Evolutionary conservation across 257 asterid genomes (phyloP), one percentile per base, ranked within the genome.

Genomic region (Solanum sejunctum): DNA sequence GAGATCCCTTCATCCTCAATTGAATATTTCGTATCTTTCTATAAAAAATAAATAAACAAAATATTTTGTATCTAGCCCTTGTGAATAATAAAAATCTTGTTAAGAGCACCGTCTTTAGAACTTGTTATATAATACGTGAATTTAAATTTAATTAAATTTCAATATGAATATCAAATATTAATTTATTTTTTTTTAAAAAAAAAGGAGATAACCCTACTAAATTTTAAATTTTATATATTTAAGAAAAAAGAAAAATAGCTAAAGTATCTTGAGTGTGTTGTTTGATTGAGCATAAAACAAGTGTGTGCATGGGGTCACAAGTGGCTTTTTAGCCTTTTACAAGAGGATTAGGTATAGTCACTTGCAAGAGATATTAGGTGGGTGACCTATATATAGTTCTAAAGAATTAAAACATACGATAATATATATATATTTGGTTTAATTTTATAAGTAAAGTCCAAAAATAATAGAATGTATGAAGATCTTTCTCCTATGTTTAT

Each of bases 221-320:
- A 75, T 49, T 75, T 10, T n/a, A 51, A n/a, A 45, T 45, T 7
- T 3, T 11, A 72, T 43, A 12, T 45, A 75, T 58, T 73, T 21
- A 3, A 21, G 81, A 73, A 73, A 23, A 23, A 49, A 21, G 60
- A n/a, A 21, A 49, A 75, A 23, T 15, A 23, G 61, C 12, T 75
- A 49, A 75, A 75, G 61, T 15, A 75, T 75, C 6, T 23, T 15
- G 41, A 51, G 63, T 26, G 82, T 26, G 45, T 77, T 23, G 82
- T 26, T 51, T 26, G 82, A 77, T 26, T 26, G 13, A 8, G 58
- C 23, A 36, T 6, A 71, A 75, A 49, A 51, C 43, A 21, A 49
- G 61, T 51, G 26, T 77, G 11, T 51, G 43, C 47, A 77, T 77
- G 61, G 64, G 82, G 82, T 77, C 82, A 78, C 64, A 78, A 77